Percentiles rank a stretch among this genome's conserved stretches.
These are phyloP conservation scores for Picochlorum sp. DNA, from an alignment of 139 green algal genomes.

Conservation along the genomic window DNA sequence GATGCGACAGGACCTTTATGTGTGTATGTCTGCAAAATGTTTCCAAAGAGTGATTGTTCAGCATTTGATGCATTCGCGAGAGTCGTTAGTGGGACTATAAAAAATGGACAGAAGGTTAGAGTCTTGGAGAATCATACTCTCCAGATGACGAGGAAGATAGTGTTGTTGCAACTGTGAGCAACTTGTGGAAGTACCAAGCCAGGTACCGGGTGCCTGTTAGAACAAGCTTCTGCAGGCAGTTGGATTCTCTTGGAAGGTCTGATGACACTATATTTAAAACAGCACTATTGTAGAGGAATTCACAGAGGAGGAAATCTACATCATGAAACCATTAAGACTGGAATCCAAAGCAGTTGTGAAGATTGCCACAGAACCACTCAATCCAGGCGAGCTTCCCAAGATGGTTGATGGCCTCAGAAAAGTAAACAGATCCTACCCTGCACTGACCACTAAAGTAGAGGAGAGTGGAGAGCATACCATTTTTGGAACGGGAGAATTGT, in stretches of 20 bases:
- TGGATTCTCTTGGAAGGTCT: slow-evolving; percentile 75
- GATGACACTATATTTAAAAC: slow-evolving; percentile 81
- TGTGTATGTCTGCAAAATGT: slow-evolving; percentile 90
- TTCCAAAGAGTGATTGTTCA: slow-evolving; percentile 66
- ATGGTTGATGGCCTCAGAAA: slow-evolving; percentile 85
- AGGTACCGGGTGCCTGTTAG: slow-evolving; percentile 83
- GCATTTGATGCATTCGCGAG: slow-evolving; percentile 87
- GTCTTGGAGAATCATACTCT: slow-evolving; percentile 78
- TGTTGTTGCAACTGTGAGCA: slow-evolving; percentile 48
- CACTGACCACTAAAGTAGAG: slow-evolving; percentile 87
- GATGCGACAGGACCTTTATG: slow-evolving; percentile 77
- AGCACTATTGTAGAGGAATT: slow-evolving; percentile 78
- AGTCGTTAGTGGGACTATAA: slow-evolving; percentile 83
- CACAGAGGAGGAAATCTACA: slow-evolving; percentile 62
- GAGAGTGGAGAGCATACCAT: slow-evolving; percentile 97
- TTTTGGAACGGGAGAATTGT: slow-evolving; percentile 92
- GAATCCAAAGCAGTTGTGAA: slow-evolving; percentile 73
- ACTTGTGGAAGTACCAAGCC: slow-evolving; percentile 67
- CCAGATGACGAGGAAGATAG: slow-evolving; percentile 97
- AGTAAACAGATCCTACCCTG: slow-evolving; percentile 86
- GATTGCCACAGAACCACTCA: slow-evolving; percentile 92
- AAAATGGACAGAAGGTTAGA: slow-evolving; percentile 66
- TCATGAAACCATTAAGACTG: slow-evolving; percentile 72
- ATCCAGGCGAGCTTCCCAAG: slow-evolving; percentile 93
- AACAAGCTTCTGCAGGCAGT: slow-evolving; percentile 53